phyloP scores from a whole-genome alignment of 2,329 filamentous ascomycete species.

The Diplocarpon rosae region DNA sequence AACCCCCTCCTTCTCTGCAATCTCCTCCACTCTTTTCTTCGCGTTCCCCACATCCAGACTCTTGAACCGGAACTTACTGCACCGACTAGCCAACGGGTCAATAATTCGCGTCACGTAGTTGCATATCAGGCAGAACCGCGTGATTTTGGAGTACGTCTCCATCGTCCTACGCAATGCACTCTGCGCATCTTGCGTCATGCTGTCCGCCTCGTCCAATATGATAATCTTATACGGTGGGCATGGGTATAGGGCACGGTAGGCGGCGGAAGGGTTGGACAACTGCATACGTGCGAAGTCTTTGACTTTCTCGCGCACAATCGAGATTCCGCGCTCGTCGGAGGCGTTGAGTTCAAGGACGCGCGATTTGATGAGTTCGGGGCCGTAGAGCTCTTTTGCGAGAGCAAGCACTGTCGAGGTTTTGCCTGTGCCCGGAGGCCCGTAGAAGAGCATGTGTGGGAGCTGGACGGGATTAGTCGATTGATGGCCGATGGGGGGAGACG shows the following conservation, averaged over 20 bases:
- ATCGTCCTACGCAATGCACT: conserved; percentile 86
- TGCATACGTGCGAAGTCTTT: conserved; percentile 97
- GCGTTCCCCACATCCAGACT: conserved; percentile 81
- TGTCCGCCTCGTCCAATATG: conserved; percentile 94
- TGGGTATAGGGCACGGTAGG: conserved; percentile 63
- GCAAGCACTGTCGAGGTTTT: conserved; percentile 98
- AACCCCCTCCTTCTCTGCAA: conserved; percentile 71
- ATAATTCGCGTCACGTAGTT: conserved; percentile 99
- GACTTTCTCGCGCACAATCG: conserved; percentile 93
- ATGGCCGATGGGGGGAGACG: conserved; percentile 13
- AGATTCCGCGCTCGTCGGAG: conserved; percentile 95
- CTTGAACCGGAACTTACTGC: conserved; percentile 97
- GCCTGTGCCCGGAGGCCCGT: conserved; percentile 91
- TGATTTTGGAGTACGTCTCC: conserved; percentile 97
- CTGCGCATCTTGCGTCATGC: conserved; percentile 98
- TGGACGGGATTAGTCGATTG: conserved; percentile 26
- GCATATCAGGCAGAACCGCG: conserved; percentile 92
- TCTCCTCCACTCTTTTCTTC: conserved; percentile 65
- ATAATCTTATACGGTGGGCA: conserved; percentile 99
- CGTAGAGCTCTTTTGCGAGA: conserved; percentile 93
- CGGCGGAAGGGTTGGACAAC: conserved; percentile 63
- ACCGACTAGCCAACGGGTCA: conserved; percentile 84
- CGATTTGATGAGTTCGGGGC: conserved; percentile 82
- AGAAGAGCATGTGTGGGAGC: conserved; percentile 99
- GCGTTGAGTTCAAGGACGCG: conserved; percentile 98